Percentiles rank a stretch among this genome's conserved stretches.
phyloP scores from a whole-genome alignment of 768 basidiomycete species.

The Kwoniella sp. region DNA sequence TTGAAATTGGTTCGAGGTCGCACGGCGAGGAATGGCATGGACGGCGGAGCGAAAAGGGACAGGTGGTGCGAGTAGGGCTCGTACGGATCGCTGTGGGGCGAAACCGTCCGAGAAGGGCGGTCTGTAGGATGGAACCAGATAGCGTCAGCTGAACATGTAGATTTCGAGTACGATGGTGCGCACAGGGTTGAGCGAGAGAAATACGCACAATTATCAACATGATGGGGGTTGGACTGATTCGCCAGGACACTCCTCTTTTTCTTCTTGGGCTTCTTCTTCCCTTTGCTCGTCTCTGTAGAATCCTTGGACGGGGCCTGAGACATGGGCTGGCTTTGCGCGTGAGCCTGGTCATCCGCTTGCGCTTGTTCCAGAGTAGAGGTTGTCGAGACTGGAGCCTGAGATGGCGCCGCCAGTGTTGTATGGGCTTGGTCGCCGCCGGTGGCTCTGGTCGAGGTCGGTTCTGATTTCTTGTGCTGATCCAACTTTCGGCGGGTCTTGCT shows the following conservation, averaged over 20 bases:
- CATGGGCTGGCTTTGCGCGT: conserved; percentile 18
- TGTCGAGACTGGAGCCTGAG: neutral
- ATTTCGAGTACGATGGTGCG: too few relatives aligned
- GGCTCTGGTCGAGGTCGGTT: neutral
- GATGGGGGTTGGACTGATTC: conserved; percentile 93
- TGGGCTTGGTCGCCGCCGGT: neutral
- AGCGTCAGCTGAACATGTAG: too few relatives aligned
- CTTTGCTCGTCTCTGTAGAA: conserved; percentile 14
- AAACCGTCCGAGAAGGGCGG: conserved; percentile 39
- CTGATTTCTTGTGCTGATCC: conserved; percentile 4
- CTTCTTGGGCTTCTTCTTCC: conserved; percentile 67
- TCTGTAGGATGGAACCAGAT: conserved; percentile 27
- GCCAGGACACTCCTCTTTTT: conserved; percentile 90
- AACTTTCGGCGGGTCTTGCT: conserved; percentile 20
- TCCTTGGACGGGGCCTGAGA: conserved; percentile 13
- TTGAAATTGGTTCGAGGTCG: conserved; percentile 27
- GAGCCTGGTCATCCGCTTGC: neutral
- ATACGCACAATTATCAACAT: conserved; percentile 73
- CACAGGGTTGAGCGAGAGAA: too few relatives aligned
- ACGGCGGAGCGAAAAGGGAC: conserved; percentile 48
- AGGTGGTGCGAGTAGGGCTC: conserved; percentile 36
- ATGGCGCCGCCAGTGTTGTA: too few relatives aligned
- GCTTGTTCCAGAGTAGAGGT: neutral
- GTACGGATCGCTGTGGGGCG: conserved; percentile 29
- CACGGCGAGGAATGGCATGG: conserved; percentile 50